These are phyloP conservation scores for Diaporthe humulicola DNA, from an alignment of 2,329 filamentous ascomycete genomes.

Conservation along the genomic window DNA sequence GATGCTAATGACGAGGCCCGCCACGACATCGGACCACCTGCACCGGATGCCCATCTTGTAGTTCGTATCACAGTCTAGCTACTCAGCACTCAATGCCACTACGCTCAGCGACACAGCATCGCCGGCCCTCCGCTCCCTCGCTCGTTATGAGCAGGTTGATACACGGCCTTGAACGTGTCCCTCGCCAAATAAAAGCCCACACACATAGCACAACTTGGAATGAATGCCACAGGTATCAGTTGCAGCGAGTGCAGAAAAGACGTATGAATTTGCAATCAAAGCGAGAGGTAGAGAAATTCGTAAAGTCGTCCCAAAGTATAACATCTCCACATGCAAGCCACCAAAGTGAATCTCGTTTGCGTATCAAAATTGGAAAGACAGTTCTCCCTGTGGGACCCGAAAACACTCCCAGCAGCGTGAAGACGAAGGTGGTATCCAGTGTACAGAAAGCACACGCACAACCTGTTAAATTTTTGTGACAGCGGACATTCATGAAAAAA, in stretches of 20 bases:
- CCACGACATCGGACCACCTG: background rate
- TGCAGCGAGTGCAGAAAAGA: constrained; percentile 8
- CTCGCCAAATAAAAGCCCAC: background rate
- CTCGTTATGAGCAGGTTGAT: background rate
- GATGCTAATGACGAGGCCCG: background rate
- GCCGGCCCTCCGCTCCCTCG: background rate
- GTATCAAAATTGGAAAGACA: constrained; percentile 38
- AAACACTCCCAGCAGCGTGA: constrained; percentile 43
- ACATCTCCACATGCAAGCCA: constrained; percentile 23
- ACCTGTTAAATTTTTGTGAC: constrained; percentile 41
- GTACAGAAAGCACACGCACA: constrained; percentile 43
- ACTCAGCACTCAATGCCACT: background rate
- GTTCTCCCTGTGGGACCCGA: constrained; percentile 40
- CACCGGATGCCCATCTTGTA: constrained; percentile 7
- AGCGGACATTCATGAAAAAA: constrained; percentile 19
- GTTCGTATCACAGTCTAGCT: constrained; percentile 17
- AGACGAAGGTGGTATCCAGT: constrained; percentile 47
- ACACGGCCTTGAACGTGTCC: background rate
- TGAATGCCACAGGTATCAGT: constrained; percentile 6
- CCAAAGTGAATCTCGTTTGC: constrained; percentile 22
- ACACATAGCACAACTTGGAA: background rate
- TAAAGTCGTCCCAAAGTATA: constrained; percentile 39
- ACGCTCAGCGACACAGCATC: background rate
- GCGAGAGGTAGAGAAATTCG: constrained; percentile 39
- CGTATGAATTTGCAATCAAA: constrained; percentile 28